Evolutionary conservation across 805 yeast species (phyloP), one percentile per base, ranked within the genome.

Genomic region (Metschnikowia colocasiae): DNA sequence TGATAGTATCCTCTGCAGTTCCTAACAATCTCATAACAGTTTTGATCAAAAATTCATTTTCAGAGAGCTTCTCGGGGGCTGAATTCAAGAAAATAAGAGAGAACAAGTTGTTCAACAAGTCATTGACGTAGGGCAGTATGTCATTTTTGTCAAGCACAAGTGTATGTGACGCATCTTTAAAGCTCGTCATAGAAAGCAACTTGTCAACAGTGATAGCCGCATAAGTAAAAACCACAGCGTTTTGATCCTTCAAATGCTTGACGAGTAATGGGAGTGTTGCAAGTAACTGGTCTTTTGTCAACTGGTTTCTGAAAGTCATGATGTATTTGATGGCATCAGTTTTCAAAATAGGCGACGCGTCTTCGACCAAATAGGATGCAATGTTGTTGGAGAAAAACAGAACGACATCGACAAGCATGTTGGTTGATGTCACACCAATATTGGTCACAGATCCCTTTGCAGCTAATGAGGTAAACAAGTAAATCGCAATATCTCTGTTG

Each of bases 311-410:
- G 70, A 94, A 94, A 2, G 83, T 82, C 68, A 85, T 83, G 48
- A 94, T 85, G 62, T 85, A 95, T 63, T 89, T 88, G 63, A 94
- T 89, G 2, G 99, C 95, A 66, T 92, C 98, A 40, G 90, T 92
- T 59, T 82, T 84, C 56, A 94, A 73, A 43, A 94, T 87, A 9
- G 96, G 90, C 58, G 85, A 85, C 2, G 80, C 74, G 23, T 67
- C 71, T 12, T 67, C 63, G n/a, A 85, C 71, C 55, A 94, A 75
- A 68, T 94, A 97, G 3, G 85, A 81, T 6, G 95, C 94, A 59
- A 94, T 82, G 61, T 88, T 84, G 16, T 77, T 78, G 1, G 84
- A 74, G 66, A 95, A 95, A 64, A 92, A 94, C 31, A 80, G 81
- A 20, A 92, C 89, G 13, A 94, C 91, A 64, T 94, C 96, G 16